These are phyloP conservation scores for Globisporangium barbulae DNA, from an alignment of 352 stramenopile genomes.

Conservation along the genomic window DNA sequence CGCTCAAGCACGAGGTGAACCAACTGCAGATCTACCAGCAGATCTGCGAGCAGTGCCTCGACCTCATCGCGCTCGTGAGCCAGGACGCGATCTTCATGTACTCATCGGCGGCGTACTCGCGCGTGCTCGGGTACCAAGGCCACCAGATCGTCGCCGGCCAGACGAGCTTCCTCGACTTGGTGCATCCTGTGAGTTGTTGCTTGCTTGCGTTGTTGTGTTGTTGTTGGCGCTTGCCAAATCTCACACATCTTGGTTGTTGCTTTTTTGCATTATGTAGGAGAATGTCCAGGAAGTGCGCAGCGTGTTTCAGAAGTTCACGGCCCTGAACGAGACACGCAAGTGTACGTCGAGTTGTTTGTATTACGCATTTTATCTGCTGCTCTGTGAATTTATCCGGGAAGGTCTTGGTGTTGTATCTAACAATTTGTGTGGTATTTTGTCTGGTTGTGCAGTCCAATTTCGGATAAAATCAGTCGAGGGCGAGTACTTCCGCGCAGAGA, in stretches of 20 bases:
- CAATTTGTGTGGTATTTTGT: slow-evolving; percentile 5
- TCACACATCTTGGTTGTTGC: not conserved
- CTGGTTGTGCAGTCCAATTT: slow-evolving; percentile 55
- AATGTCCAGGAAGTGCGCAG: slow-evolving; percentile 57
- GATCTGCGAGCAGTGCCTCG: slow-evolving; percentile 78
- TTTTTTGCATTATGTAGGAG: slow-evolving; percentile 22
- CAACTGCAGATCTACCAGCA: slow-evolving; percentile 85
- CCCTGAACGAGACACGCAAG: slow-evolving; percentile 60
- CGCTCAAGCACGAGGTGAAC: slow-evolving; percentile 86
- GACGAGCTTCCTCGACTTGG: slow-evolving; percentile 81
- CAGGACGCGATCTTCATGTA: slow-evolving; percentile 66
- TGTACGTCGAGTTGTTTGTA: slow-evolving; percentile 39
- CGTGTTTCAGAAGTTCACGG: slow-evolving; percentile 65
- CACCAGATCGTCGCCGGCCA: slow-evolving; percentile 72
- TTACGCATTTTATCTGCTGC: not conserved
- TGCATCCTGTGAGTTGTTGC: slow-evolving; percentile 60
- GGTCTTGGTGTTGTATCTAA: too few relatives aligned
- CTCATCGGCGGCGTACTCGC: slow-evolving; percentile 62
- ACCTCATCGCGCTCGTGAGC: slow-evolving; percentile 75
- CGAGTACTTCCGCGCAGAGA: slow-evolving; percentile 74
- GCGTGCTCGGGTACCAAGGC: slow-evolving; percentile 73
- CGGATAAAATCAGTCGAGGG: slow-evolving; percentile 79
- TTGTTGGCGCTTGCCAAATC: not conserved
- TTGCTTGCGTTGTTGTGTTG: slow-evolving; percentile 4
- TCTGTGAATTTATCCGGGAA: not conserved